Conservation (phyloP, 495 filamentous ascomycete genomes). For the Penicillium pulvis region DNA sequence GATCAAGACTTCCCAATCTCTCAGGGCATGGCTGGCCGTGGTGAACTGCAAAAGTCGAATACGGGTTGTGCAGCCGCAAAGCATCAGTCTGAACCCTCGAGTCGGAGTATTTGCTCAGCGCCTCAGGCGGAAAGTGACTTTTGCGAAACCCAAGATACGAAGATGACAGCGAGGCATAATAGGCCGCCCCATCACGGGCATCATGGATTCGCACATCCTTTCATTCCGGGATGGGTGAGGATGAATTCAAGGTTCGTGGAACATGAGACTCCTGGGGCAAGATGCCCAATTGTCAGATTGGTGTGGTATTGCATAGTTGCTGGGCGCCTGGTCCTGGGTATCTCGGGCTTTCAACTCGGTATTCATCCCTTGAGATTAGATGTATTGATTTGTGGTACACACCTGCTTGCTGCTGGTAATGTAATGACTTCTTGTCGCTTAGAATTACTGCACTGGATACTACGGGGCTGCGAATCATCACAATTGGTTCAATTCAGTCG, state of each 20-base stretch:
- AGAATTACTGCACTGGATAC: constrained; percentile 40
- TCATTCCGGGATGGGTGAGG: constrained; percentile 11
- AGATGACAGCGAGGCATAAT: constrained; percentile 34
- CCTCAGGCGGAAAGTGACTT: constrained; percentile 30
- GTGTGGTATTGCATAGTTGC: constrained; percentile 8
- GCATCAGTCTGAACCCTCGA: not conserved
- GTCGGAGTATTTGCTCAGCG: constrained; percentile 4
- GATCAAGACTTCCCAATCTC: too few species aligned
- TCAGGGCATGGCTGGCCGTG: constrained; percentile 9
- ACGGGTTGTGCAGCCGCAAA: constrained; percentile 2
- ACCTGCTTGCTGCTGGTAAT: constrained; percentile 22
- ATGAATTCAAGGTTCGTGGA: not conserved
- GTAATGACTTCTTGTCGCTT: constrained; percentile 31
- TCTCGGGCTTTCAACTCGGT: constrained; percentile 35
- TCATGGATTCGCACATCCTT: constrained; percentile 20
- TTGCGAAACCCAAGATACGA: constrained; percentile 33
- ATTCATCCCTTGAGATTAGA: not conserved
- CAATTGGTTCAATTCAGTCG: constrained; percentile 50
- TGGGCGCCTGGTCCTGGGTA: not conserved
- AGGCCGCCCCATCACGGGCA: constrained; percentile 15
- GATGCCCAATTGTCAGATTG: not conserved
- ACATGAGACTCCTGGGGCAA: not conserved
- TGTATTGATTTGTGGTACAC: not conserved
- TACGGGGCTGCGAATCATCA: constrained; percentile 39
- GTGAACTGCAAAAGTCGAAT: not conserved